Conservation (phyloP, 1,284 basidiomycete genomes). For the Ceratobasidium sp. region DNA sequence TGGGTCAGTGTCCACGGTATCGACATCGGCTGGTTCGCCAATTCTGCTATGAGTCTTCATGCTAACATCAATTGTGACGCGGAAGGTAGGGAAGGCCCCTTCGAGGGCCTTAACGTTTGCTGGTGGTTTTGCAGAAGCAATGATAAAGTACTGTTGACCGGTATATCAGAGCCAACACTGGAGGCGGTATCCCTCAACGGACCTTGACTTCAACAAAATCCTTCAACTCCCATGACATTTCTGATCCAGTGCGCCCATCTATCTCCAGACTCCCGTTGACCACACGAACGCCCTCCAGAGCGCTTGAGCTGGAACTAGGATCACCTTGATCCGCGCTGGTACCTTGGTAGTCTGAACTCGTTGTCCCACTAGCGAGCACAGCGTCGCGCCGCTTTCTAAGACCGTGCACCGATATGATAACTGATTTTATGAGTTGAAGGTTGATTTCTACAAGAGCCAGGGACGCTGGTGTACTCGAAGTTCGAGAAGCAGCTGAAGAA, state of each 20-base stretch:
- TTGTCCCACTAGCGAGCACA: slow-evolving; percentile 12
- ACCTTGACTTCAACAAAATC: slow-evolving; percentile 35
- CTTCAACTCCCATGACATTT: slow-evolving; percentile 29
- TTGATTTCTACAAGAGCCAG: slow-evolving; percentile 28
- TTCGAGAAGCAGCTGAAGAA: slow-evolving; percentile 3
- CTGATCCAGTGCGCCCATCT: slow-evolving; percentile 17
- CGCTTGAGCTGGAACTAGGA: slow-evolving; percentile 10
- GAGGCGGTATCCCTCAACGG: too few relatives aligned
- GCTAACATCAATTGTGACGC: slow-evolving; percentile 5
- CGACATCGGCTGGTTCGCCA: background rate
- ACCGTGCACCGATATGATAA: slow-evolving; percentile 20
- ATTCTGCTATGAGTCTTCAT: slow-evolving; percentile 28
- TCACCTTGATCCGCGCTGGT: slow-evolving; percentile 3
- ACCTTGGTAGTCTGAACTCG: slow-evolving; percentile 23
- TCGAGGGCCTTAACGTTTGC: slow-evolving; percentile 25
- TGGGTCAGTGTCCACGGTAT: slow-evolving; percentile 20
- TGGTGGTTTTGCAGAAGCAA: slow-evolving; percentile 22
- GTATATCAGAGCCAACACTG: too few relatives aligned
- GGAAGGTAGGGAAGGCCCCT: slow-evolving; percentile 25
- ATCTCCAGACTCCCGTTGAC: slow-evolving; percentile 25
- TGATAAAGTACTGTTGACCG: slow-evolving; percentile 14
- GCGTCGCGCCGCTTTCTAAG: slow-evolving; percentile 23
- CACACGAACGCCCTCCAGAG: slow-evolving; percentile 25
- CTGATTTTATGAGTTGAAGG: slow-evolving; percentile 27
- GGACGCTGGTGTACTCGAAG: slow-evolving; percentile 13